Base-by-base conservation (phyloP, 345 rosid genomes). In the Litchi chinensis region DNA sequence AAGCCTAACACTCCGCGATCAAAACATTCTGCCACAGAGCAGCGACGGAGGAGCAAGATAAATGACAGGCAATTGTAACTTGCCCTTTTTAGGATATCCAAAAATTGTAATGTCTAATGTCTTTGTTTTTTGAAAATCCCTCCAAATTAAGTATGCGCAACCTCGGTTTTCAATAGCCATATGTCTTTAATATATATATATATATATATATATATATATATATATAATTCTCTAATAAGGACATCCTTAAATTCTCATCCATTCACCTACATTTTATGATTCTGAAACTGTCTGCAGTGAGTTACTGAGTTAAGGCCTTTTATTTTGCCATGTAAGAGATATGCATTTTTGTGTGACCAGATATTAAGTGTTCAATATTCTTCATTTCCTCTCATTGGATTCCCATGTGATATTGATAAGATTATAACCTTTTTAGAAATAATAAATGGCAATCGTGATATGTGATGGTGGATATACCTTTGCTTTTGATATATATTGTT, bases 11-110 rank as follows among this genome's bases (percentile, higher is more conserved):
- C 98, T 6, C 97, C 97, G 3, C 89, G 98, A 74, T 97, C 99
- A 71, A 97, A 97, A 85, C 99, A 97, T 86, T 97, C 99, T 59
- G 96, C 99, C 7, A 97, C 99, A 0, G 98, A 97, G 86, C 98
- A 97, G 85, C 91, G 98, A 32, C 81, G 99, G 76, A 90, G 99
- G 83, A 94, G 99, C 88, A 97, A 97, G 86, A 97, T 97, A 79
- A 97, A 93, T 80, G 97, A 97, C 84, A 89, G 98, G 98, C 86
- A 79, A 86, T 87, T 72, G 10, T 71, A 10, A 70, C 0, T 68
- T 50, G 44, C 74, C 60, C 8, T 60, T 41, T 5, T 18, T 52
- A 11, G 22, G 13, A 19, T 48, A 48, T 13, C 19, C 24, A 8
- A 8, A 68, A 59, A 37, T 44, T 26, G 13, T 22, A 11, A 16